phyloP scores from a whole-genome alignment of 2,329 filamentous ascomycete species.

The Penicillium sp. region DNA sequence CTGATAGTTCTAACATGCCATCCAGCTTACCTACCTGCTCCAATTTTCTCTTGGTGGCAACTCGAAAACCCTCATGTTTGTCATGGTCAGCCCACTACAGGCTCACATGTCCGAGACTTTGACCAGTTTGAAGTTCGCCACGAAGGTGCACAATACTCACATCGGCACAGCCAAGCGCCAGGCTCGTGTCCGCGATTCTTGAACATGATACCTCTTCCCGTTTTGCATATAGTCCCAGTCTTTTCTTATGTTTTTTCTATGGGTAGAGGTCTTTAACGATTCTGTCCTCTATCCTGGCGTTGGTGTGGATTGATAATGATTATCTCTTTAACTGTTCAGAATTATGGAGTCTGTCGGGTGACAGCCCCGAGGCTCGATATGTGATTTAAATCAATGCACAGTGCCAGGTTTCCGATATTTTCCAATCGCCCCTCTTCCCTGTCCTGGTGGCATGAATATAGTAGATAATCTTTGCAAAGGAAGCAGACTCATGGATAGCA shows the following conservation, averaged over 20 bases:
- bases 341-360: constrained; percentile 6
- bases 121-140: constrained; percentile 93
- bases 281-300: constrained; percentile 36
- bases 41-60: constrained; percentile 95
- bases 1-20: constrained; percentile 18
- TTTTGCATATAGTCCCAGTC: constrained; percentile 28
- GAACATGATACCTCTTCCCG: constrained; percentile 26
- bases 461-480: no score
- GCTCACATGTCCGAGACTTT: constrained; percentile 90
- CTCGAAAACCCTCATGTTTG: constrained; percentile 98
- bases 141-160: constrained; percentile 86
- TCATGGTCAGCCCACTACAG: constrained; percentile 94
- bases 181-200: constrained; percentile 41
- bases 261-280: constrained; percentile 32
- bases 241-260: constrained; percentile 11
- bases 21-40: constrained; percentile 82
- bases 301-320: constrained; percentile 19
- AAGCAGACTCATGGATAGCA: no score
- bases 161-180: constrained; percentile 77
- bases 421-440: no score
- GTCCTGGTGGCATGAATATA: no score
- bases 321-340: constrained; percentile 3
- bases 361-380: constrained; percentile 13
- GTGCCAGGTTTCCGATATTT: constrained; percentile 4
- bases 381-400: constrained; percentile 28